Evolutionary conservation across 805 yeast species (phyloP).

Genomic region (Metschnikowia vanudenii): DNA sequence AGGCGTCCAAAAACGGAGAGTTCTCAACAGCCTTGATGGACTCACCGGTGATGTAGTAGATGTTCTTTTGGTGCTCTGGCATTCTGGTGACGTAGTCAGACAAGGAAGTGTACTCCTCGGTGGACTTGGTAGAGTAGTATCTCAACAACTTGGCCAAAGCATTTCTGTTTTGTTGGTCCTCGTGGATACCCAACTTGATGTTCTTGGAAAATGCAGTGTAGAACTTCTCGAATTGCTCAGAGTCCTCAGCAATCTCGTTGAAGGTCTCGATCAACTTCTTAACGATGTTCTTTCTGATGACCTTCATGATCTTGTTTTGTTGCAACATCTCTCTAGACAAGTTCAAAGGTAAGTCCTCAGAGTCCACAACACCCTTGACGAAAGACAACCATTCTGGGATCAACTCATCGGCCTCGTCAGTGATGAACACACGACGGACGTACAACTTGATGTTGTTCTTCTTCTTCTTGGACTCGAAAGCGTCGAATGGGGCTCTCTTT

Average conservation of each 20-base stretch:
- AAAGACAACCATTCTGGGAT: slow-evolving; percentile 98
- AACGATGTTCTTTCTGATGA: slow-evolving; percentile 97
- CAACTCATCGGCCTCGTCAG: slow-evolving; percentile 98
- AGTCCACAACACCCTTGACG: slow-evolving; percentile 98
- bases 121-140: slow-evolving; percentile 93
- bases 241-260: slow-evolving; percentile 98
- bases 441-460: slow-evolving; percentile 96
- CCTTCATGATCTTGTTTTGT: slow-evolving; percentile 99
- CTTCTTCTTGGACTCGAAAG: slow-evolving; percentile 98
- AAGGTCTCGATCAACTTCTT: slow-evolving; percentile 98
- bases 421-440: slow-evolving; percentile 99
- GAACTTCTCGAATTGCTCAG: slow-evolving; percentile 97
- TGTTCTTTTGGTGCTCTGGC: slow-evolving; percentile 99
- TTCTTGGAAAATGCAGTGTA: slow-evolving; percentile 97
- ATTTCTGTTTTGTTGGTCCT: slow-evolving; percentile 95
- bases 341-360: slow-evolving; percentile 99
- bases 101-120: slow-evolving; percentile 91
- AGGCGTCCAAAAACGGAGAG: slow-evolving; percentile 98
- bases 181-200: slow-evolving; percentile 98
- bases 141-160: slow-evolving; percentile 95
- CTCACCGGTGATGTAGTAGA: slow-evolving; percentile 99
- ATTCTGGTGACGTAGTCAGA: slow-evolving; percentile 97
- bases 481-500: slow-evolving; percentile 98
- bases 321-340: slow-evolving; percentile 99
- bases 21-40: slow-evolving; percentile 95